phyloP scores from a whole-genome alignment of 2,329 filamentous ascomycete genomes.

The Zymoseptoria brevis region DNA sequence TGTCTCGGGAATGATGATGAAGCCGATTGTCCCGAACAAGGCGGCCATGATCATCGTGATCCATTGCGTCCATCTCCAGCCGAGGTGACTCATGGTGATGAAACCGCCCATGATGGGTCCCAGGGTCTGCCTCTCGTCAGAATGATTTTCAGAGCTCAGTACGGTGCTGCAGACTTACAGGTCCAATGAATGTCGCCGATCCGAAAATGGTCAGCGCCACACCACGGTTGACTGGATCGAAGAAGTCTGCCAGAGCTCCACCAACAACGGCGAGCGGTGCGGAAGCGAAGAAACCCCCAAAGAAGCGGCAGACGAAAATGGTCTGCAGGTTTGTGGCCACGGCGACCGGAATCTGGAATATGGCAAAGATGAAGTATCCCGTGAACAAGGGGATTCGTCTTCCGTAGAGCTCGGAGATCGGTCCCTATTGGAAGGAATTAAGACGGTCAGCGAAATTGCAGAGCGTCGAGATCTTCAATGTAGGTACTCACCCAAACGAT shows the following conservation, averaged over 20 bases:
- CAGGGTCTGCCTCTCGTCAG: neutral
- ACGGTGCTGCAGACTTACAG: neutral
- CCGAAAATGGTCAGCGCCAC: conserved; percentile 21
- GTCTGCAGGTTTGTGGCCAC: conserved; percentile 48
- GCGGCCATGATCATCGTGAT: conserved; percentile 34
- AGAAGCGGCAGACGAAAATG: conserved; percentile 48
- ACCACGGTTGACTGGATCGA: conserved; percentile 20
- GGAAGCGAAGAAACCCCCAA: conserved; percentile 48
- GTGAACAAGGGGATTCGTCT: conserved; percentile 35
- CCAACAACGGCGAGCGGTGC: conserved; percentile 43
- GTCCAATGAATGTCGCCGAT: conserved; percentile 22
- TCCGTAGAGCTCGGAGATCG: conserved; percentile 47
- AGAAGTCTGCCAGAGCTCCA: conserved; percentile 22
- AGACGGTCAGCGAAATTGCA: neutral
- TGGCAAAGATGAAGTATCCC: conserved; percentile 36
- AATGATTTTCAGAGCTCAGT: neutral
- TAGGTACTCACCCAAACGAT: conserved; percentile 5
- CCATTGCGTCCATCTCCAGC: conserved; percentile 27
- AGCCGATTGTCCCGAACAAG: conserved; percentile 36
- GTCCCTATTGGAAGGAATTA: conserved; percentile 8
- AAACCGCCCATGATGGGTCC: conserved; percentile 24
- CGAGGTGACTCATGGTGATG: conserved; percentile 19
- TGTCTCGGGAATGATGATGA: conserved; percentile 45
- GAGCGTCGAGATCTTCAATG: neutral
- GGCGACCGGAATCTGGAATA: conserved; percentile 50